Percentiles rank a stretch among this genome's conserved stretches.
phyloP scores from a whole-genome alignment of 805 yeast species.

The Grigorovia transvaalensis region DNA sequence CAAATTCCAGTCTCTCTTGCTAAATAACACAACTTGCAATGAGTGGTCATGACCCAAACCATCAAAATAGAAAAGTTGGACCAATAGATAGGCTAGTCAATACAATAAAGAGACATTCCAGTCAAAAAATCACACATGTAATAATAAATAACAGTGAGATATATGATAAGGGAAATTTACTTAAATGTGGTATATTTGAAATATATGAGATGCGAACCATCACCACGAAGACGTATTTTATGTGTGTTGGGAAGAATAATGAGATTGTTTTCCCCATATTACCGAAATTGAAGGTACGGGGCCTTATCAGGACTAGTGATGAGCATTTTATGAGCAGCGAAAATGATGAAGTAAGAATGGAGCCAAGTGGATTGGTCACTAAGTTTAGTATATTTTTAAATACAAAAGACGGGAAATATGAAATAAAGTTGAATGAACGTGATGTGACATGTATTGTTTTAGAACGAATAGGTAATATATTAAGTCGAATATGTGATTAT shows the following conservation, averaged over 20 bases:
- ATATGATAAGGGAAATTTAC: conserved; percentile 2
- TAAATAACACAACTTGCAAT: too few species aligned
- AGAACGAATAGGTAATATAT: background rate
- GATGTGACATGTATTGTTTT: background rate
- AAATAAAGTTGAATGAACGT: background rate
- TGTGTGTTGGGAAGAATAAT: conserved; percentile 25
- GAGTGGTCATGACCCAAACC: background rate
- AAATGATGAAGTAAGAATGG: too few species aligned
- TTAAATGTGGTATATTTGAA: conserved; percentile 24
- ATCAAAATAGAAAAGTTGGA: background rate
- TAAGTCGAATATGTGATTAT: background rate
- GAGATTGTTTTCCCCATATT: conserved; percentile 59
- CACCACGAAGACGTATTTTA: conserved; percentile 15
- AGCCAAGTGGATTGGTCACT: background rate
- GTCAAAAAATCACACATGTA: background rate
- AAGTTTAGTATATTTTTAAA: background rate
- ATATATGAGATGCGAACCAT: conserved; percentile 17
- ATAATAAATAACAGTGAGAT: background rate
- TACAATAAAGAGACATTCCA: background rate
- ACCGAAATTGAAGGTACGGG: conserved; percentile 51
- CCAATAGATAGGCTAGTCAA: background rate
- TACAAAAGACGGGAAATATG: background rate
- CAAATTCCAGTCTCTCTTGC: background rate
- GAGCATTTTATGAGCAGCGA: background rate
- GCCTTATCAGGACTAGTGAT: conserved; percentile 25